Percentiles rank a stretch among this genome's conserved stretches.
Evolutionary conservation across 2,329 filamentous ascomycete species (phyloP).

Genomic region (Fusarium anguioides): DNA sequence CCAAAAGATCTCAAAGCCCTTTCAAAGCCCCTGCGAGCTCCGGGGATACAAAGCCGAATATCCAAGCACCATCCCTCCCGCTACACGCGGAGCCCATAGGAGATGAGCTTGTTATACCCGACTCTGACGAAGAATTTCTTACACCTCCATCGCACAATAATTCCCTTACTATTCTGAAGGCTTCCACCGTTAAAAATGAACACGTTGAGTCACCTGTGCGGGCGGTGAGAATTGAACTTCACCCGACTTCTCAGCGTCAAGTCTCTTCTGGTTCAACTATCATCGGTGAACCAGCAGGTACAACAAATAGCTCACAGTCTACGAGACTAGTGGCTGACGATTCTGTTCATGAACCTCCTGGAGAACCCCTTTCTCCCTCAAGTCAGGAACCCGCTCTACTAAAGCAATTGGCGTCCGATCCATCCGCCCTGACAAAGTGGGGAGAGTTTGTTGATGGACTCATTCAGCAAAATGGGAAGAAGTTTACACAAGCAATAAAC

Average conservation of each 20-base stretch:
- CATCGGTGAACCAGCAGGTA: not conserved
- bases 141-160: conserved; percentile 48
- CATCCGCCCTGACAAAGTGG: conserved; percentile 50
- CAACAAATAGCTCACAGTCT: conserved; percentile 18
- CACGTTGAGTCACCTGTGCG: not conserved
- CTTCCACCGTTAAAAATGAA: not conserved
- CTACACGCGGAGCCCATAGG: not conserved
- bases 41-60: not conserved
- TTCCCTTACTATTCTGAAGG: conserved; percentile 23
- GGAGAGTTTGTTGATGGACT: conserved; percentile 54
- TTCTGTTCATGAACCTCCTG: not conserved
- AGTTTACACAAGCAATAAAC: conserved; percentile 60
- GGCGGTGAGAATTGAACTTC: not conserved
- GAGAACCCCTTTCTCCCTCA: not conserved
- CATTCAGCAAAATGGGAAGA: conserved; percentile 59
- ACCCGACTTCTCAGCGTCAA: conserved; percentile 24
- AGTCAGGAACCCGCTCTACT: conserved; percentile 39
- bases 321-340: conserved; percentile 14
- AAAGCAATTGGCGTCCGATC: conserved; percentile 46
- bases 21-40: conserved; percentile 18
- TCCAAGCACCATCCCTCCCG: not conserved
- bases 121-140: conserved; percentile 68
- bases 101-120: conserved; percentile 59
- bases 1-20: conserved; percentile 15
- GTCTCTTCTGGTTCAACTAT: conserved; percentile 22